A percentile compares a stretch with the other conserved stretches of the same genome.
Evolutionary conservation across 106 monocot species (phyloP).

Genomic region (Amphibolis antarctica): DNA sequence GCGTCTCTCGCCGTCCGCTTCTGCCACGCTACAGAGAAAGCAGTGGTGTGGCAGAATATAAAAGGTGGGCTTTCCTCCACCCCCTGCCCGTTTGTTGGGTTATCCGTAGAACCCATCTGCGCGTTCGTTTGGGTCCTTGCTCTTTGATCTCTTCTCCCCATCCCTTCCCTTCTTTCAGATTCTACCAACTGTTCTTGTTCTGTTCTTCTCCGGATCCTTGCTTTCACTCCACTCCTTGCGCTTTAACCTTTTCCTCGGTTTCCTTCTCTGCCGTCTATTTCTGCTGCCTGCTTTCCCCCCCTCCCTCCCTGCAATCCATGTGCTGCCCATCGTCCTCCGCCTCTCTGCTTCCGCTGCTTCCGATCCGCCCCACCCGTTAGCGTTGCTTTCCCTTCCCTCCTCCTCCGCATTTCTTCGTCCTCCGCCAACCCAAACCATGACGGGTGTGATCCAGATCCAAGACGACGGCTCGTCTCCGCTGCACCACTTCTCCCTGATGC

Average conservation of each 20-base stretch:
- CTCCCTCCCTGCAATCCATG: background rate
- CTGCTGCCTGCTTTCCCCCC: background rate
- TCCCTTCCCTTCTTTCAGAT: background rate
- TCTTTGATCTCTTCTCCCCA: background rate
- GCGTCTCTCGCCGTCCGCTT: too few species aligned
- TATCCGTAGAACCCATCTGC: background rate
- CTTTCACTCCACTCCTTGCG: background rate
- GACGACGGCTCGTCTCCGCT: background rate
- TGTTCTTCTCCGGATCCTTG: too few species aligned
- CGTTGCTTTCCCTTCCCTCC: background rate
- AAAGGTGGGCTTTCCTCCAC: background rate
- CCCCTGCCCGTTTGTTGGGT: conserved; percentile 4
- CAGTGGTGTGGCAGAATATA: background rate
- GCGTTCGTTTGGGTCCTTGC: background rate
- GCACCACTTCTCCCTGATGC: conserved; percentile 12
- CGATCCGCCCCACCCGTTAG: too few species aligned
- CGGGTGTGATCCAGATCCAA: background rate
- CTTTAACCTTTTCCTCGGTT: background rate
- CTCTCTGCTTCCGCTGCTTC: too few species aligned
- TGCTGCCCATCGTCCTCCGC: background rate
- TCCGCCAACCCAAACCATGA: background rate
- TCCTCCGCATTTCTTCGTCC: background rate
- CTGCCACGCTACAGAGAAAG: background rate
- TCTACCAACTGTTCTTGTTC: background rate
- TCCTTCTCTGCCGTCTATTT: background rate